Base-by-base conservation (phyloP, 192 early-diverging fungal species). In the Umbelopsis sp. region DNA sequence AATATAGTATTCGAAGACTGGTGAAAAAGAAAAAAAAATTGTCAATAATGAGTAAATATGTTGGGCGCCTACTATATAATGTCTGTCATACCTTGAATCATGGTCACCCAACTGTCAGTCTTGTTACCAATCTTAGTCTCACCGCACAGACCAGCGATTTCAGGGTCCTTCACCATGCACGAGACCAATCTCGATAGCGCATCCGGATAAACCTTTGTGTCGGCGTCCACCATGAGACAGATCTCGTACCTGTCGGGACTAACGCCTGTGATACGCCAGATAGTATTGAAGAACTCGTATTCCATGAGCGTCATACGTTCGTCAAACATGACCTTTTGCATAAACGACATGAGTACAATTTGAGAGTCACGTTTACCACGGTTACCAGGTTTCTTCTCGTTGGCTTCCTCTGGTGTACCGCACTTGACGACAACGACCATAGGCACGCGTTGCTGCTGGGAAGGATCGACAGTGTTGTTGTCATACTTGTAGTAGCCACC, bases 81-180 rank as follows among this genome's bases (percentile, higher is more conserved):
- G 25, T n/a, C 15, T 8, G 27, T 35, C 49, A 16, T 74, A 72
- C 77, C 78, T 80, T 97, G 95, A 78, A 98, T 98, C 78, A 88
- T 88, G 3, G 94, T 93, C n/a, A 94, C 92, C 90, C 91, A 91
- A 46, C 82, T 86, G 67, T 91, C 87, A 3, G 80, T 81, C 84
- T 95, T 95, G 87, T 98, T 98, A 49, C 86, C 91, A 76, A 98
- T 95, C 79, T 93, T 86, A 22, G 96, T 97, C 79, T 98, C 96
- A 71, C 96, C 95, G 79, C 96, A 97, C 52, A 97, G 80, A 11
- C 96, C 96, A 86, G 94, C 93, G 68, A 98, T 91, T 27, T 82
- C 77, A 47, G 82, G 82, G 82, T 98, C 95, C 65, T 91, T 90
- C 65, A 86, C 85, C 89, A 97, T 93, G 49, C 88, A 89, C 46